Evolutionary conservation across 805 yeast genomes (phyloP).

Genomic region (Brettanomyces naardenensis): DNA sequence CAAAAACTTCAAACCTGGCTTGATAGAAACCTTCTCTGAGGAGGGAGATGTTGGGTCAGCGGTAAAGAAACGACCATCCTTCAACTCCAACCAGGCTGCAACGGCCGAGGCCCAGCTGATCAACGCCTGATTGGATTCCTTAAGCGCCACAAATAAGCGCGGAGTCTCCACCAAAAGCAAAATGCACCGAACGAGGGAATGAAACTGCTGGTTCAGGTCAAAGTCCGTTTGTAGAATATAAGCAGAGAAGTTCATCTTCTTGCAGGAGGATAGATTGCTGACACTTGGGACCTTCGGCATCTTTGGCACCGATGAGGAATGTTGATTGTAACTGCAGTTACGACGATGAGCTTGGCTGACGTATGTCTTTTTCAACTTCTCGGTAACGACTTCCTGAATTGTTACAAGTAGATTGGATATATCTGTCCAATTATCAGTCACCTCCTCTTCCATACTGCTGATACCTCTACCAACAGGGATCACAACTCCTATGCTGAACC

Average conservation of each 20-base stretch:
- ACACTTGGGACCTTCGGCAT: not conserved
- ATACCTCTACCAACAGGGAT: conserved; percentile 32
- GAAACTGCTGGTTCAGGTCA: conserved; percentile 33
- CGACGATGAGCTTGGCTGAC: conserved; percentile 4
- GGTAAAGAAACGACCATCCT: conserved; percentile 30
- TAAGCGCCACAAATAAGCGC: conserved; percentile 35
- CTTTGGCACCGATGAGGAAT: not conserved
- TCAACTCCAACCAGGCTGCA: conserved; percentile 47
- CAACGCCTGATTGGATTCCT: conserved; percentile 31
- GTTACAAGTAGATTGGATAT: conserved; percentile 31
- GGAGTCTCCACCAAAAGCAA: conserved; percentile 37
- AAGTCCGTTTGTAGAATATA: conserved; percentile 34
- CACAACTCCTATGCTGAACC: conserved; percentile 42
- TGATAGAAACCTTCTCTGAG: not conserved
- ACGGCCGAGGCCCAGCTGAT: conserved; percentile 46
- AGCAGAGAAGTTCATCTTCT: conserved; percentile 27
- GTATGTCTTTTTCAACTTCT: conserved; percentile 26
- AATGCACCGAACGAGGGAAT: conserved; percentile 30
- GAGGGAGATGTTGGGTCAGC: conserved; percentile 6
- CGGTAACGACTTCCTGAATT: conserved; percentile 31
- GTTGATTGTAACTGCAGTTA: not conserved
- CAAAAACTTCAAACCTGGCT: conserved; percentile 29
- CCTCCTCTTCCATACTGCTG: conserved; percentile 27
- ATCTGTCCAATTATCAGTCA: conserved; percentile 44
- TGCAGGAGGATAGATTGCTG: conserved; percentile 7